phyloP scores from a whole-genome alignment of 805 yeast genomes.

The Sungouiella blattae region DNA sequence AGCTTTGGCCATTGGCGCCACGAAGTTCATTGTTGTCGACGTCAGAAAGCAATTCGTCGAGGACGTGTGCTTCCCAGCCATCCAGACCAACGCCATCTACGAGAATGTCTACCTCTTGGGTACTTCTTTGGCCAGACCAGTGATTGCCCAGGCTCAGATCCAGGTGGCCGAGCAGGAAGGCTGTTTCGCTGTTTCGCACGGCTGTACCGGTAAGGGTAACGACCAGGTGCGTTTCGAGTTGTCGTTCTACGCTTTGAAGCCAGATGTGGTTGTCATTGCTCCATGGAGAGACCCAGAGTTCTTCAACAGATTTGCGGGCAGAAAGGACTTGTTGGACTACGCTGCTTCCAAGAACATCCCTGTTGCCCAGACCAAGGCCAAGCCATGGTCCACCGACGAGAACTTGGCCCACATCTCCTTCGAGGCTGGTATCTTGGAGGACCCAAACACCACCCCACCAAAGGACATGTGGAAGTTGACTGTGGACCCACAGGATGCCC shows the following conservation, averaged over 20 bases:
- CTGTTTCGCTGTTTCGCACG: conserved; percentile 97
- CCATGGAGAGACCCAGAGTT: conserved; percentile 99
- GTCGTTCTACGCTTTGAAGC: conserved; percentile 95
- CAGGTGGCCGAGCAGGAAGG: conserved; percentile 96
- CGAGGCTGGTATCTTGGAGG: conserved; percentile 99
- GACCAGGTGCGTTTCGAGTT: conserved; percentile 98
- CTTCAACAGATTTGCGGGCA: conserved; percentile 95
- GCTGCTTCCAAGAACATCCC: conserved; percentile 91
- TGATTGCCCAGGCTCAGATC: conserved; percentile 97
- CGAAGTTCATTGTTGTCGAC: conserved; percentile 90
- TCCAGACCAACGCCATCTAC: conserved; percentile 95
- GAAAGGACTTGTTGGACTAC: conserved; percentile 91
- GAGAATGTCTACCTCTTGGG: conserved; percentile 97
- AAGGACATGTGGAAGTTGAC: conserved; percentile 99
- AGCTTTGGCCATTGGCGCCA: conserved; percentile 95
- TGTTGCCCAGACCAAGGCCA: conserved; percentile 95
- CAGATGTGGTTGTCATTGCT: conserved; percentile 93
- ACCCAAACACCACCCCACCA: conserved; percentile 98
- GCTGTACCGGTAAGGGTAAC: conserved; percentile 99
- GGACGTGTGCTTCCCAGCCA: conserved; percentile 92
- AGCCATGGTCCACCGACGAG: conserved; percentile 99
- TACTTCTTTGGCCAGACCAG: conserved; percentile 98
- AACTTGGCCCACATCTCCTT: conserved; percentile 98
- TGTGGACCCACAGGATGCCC: conserved; percentile 93
- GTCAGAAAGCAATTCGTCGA: conserved; percentile 94